Evolutionary conservation across 1,139 yeast genomes (phyloP), one percentile per base, ranked within the genome.

Genomic region (Scheffersomyces lignicola): DNA sequence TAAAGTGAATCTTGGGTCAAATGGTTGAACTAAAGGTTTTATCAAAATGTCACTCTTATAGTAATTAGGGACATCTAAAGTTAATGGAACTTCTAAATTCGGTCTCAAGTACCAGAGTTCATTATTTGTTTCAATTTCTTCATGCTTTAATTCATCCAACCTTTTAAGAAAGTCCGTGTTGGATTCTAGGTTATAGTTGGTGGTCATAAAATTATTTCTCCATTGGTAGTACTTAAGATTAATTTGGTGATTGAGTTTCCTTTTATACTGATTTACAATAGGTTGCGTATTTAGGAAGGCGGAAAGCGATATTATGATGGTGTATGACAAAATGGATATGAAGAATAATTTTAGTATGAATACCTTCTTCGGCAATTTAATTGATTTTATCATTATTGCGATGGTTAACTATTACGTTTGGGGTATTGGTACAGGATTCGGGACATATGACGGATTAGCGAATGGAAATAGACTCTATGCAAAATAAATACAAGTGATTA

Each of bases 1-100:
- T 13, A 73, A 38, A 4, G 79, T 73, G 42, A 75, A 60, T 23
- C 80, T 49, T 2, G 80, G 79, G 39, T 76, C 81, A 46, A 66
- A 73, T 2, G 73, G 73, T 38, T 59, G 69, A 7, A 64, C 40
- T 24, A 39, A 38, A 9, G 65, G 62, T 36, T 40, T 44, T 8
- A 22, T 33, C n/a, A 18, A 18, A 5, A 31, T 33, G 6, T 22
- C 18, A 14, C 42, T 36, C 10, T 27, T 24, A 29, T 29, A 41
- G 35, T 51, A 55, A 4, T 26, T 24, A 0, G 68, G 67, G 9
- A 58, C 36, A 4, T 39, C 21, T 2, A 62, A 41, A 15, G 32
- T 33, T 4, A 52, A 38, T 1, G 58, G 54, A 4, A 47, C 32
- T 11, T 42, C 37, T 11, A 38, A 31, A 15, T 38, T 17, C 4